A percentile compares a stretch with the other conserved stretches of the same genome.
These are phyloP conservation scores for Rhododendron mucronatum DNA, from an alignment of 148 eudicot species.

Conservation along the genomic window DNA sequence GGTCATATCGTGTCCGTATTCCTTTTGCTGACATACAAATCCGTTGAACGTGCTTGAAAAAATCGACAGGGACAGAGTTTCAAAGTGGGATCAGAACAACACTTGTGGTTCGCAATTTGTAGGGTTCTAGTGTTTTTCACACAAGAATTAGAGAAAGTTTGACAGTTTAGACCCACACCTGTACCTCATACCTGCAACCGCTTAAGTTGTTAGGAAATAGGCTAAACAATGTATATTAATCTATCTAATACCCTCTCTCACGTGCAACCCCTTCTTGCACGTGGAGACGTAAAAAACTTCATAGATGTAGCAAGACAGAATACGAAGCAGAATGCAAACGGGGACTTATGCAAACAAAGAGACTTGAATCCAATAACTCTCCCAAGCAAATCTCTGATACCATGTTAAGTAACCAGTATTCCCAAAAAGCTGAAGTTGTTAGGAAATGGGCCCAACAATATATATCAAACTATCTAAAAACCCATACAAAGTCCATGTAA, in stretches of 20 bases:
- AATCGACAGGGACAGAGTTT: background rate
- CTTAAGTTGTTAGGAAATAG: too few relatives aligned
- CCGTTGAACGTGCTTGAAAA: background rate
- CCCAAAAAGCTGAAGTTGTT: background rate
- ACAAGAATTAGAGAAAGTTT: too few relatives aligned
- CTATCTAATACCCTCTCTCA: background rate
- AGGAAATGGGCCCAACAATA: background rate
- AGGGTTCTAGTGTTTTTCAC: too few relatives aligned
- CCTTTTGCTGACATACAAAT: background rate
- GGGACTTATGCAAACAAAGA: background rate
- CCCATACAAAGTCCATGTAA: background rate
- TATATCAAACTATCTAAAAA: background rate
- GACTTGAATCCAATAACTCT: background rate
- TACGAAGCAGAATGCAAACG: too few relatives aligned
- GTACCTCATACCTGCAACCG: too few relatives aligned
- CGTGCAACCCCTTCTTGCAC: background rate
- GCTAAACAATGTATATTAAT: too few relatives aligned
- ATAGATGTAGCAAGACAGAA: background rate
- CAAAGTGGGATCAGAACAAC: background rate
- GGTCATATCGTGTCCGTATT: background rate
- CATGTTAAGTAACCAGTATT: background rate
- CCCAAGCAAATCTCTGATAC: background rate
- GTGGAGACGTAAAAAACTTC: background rate
- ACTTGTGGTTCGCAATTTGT: background rate
- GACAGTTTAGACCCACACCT: too few relatives aligned